These are phyloP conservation scores for Aspergillus udagawae DNA, from an alignment of 2,329 filamentous ascomycete species.

Conservation along the genomic window DNA sequence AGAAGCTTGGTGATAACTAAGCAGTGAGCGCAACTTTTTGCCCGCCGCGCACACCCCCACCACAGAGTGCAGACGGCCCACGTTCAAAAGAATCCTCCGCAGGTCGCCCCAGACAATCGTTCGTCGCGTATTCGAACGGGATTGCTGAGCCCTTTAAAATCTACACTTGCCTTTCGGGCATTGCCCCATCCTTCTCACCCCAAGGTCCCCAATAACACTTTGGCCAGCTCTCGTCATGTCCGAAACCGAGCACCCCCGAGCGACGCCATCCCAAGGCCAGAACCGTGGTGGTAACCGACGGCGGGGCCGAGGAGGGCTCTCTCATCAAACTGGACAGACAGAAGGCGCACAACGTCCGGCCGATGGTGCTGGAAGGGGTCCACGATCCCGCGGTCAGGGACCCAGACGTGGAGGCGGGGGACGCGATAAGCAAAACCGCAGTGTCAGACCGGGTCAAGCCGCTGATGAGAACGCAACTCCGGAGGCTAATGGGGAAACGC, in stretches of 20 bases:
- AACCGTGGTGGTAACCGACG: conserved; percentile 41
- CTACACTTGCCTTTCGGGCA: background rate
- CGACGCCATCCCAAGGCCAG: conserved; percentile 32
- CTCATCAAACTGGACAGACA: conserved; percentile 23
- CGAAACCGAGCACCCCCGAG: conserved; percentile 23
- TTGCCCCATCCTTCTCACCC: conserved; percentile 4
- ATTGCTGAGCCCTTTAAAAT: background rate
- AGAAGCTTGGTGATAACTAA: conserved; percentile 14
- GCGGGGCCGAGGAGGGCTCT: conserved; percentile 32
- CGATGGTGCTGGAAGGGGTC: conserved; percentile 31
- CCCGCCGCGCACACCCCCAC: conserved; percentile 10
- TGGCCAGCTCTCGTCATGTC: conserved; percentile 21
- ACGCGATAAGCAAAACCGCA: conserved; percentile 25
- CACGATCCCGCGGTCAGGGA: conserved; percentile 30
- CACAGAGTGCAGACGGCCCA: background rate
- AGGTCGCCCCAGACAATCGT: background rate
- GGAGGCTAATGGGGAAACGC: conserved; percentile 26
- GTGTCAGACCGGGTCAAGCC: conserved; percentile 13
- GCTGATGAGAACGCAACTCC: conserved; percentile 11
- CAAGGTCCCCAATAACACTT: background rate
- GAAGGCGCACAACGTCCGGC: conserved; percentile 23
- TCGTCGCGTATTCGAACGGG: background rate
- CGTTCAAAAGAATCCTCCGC: background rate
- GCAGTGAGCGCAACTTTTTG: conserved; percentile 15
- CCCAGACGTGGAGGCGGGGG: conserved; percentile 32